Evolutionary conservation across 1,139 yeast genomes (phyloP).

Genomic region (Yamadazyma buinensis): DNA sequence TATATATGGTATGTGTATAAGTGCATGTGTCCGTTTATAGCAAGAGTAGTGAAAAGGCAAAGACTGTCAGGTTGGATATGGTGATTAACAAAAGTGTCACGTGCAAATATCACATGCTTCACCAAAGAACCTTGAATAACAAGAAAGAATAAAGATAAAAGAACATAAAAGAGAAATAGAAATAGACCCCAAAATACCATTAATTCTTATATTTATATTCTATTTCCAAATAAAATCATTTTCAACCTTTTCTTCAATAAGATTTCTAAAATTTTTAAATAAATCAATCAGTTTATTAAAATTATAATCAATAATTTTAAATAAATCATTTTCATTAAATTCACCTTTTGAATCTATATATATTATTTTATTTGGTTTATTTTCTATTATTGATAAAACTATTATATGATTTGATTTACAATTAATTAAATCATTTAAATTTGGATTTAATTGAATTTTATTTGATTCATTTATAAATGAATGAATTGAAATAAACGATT

Average conservation of each 20-base stretch:
- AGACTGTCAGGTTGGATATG: too few species aligned
- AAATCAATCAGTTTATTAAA: constrained; percentile 41
- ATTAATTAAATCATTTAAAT: constrained; percentile 30
- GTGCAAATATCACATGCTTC: too few species aligned
- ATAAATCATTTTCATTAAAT: constrained; percentile 56
- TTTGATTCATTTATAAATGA: constrained; percentile 17
- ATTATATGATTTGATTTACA: constrained; percentile 64
- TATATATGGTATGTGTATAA: too few species aligned
- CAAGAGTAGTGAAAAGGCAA: too few species aligned
- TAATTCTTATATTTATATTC: too few species aligned
- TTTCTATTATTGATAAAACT: constrained; percentile 56
- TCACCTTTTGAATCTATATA: constrained; percentile 70
- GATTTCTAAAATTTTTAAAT: constrained; percentile 44
- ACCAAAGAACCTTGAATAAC: too few species aligned
- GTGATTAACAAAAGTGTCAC: too few species aligned
- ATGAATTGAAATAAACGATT: constrained; percentile 55
- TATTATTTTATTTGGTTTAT: constrained; percentile 51
- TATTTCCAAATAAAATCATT: constrained; percentile 57
- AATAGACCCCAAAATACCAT: too few species aligned
- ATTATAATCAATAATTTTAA: constrained; percentile 45
- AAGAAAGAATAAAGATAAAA: too few species aligned
- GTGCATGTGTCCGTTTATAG: too few species aligned
- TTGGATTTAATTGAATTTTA: constrained; percentile 42
- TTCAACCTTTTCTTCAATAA: constrained; percentile 45
- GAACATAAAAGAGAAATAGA: too few species aligned